phyloP scores from a whole-genome alignment of 306 rosid genomes.

The Rubus idaeus region DNA sequence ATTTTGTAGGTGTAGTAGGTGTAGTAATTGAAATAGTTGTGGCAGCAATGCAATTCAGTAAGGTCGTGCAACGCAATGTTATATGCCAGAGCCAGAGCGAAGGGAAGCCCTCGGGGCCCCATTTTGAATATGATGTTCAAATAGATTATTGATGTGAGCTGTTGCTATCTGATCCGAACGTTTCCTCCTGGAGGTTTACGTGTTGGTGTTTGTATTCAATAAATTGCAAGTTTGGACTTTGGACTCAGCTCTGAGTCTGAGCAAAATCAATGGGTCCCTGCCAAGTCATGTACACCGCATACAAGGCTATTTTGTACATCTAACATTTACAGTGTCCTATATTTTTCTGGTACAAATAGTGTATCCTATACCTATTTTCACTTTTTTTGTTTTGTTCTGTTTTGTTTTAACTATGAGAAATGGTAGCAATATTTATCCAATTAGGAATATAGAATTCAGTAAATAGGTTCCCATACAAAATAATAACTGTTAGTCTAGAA shows the following conservation, averaged over 20 bases:
- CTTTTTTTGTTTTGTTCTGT: too few species aligned
- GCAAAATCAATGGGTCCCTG: not conserved
- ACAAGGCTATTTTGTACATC: not conserved
- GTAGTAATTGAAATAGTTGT: not conserved
- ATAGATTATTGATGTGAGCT: not conserved
- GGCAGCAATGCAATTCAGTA: not conserved
- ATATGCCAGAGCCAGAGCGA: not conserved
- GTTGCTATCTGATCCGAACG: not conserved
- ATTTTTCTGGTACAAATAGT: not conserved
- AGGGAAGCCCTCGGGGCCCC: not conserved
- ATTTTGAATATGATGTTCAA: not conserved
- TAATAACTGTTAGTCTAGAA: too few species aligned
- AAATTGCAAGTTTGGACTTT: not conserved
- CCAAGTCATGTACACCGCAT: slow-evolving; percentile 12
- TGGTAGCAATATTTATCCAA: not conserved
- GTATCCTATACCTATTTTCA: not conserved
- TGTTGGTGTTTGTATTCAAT: not conserved
- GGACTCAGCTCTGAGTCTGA: not conserved
- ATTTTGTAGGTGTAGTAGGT: not conserved
- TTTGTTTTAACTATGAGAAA: too few species aligned
- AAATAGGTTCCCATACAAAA: not conserved
- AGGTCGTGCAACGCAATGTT: not conserved
- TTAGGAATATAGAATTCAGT: not conserved
- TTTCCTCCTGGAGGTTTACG: slow-evolving; percentile 12
- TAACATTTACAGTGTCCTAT: not conserved